Base-by-base conservation (phyloP, 148 eudicot genomes). In the Rhododendron henanense region DNA sequence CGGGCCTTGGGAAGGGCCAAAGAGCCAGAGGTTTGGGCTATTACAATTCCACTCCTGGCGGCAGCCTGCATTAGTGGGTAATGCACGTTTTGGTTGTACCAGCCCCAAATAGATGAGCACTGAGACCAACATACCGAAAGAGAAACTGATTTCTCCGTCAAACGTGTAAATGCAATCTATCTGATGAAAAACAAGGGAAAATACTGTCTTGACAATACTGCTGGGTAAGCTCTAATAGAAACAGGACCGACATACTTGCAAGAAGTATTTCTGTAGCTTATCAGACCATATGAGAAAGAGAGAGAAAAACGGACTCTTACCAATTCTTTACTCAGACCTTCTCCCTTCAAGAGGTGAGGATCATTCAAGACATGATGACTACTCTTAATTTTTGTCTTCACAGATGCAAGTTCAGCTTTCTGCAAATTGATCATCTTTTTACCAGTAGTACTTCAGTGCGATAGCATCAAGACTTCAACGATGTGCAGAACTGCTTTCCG, bases 331-430 rank as follows among this genome's bases (percentile, higher is more conserved):
- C 78, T 84, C 15, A 77, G 82, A 81, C 55, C 85, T 45, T 89
- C 95, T 78, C 91, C 94, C 87, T 93, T 97, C 81, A 97, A 91
- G 61, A 97, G 96, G 67, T 95, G 98, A 74, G 99, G 99, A 93
- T 97, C 99, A 87, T 97, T 87, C 85, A 94, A 88, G 47, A 97
- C 98, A 91, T 97, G 98, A 89, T 97, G 99, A 88, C 99, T 97
- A 86, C 99, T 97, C 89, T 90, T 97, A 71, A 97, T 97, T 87
- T 90, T 95, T 81, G 90, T 88, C 92, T 93, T 93, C 28, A 92
- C 93, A 89, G 92, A 87, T 10, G 92, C 90, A 97, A 90, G 88
- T 93, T 97, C 86, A 97, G 89, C 88, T 97, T 97, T 88, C 98
- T 97, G 91, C 37, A 86, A 10, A 63, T 76, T 41, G 10, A 85